Evolutionary conservation across 2,329 filamentous ascomycete genomes (phyloP), one percentile per base, ranked within the genome.

Genomic region (Ophiocordyceps camponoti-leonardi): DNA sequence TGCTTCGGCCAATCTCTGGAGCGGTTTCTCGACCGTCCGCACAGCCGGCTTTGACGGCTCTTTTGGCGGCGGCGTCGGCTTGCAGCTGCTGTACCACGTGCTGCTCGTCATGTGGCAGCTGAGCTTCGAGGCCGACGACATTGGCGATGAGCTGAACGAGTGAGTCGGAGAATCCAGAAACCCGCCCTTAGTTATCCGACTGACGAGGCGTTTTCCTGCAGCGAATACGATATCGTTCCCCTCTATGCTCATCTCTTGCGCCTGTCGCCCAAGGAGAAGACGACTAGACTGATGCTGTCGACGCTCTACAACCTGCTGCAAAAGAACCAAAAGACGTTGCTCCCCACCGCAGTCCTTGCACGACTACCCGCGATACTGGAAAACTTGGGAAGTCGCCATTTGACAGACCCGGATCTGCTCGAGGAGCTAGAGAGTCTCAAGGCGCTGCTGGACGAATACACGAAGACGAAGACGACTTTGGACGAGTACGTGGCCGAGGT

Each of bases 181-280:
- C 8, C 8, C 8, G 23, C 23, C 23, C 23, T 26, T 26, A 5
- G 23, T 14, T 6, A 19, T 12, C 2, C 13, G n/a, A 31, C 44
- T 28, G 46, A 12, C 23, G 2, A 18, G 8, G n/a, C 20, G 16
- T 22, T 33, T 6, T 33, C 3, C n/a, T n/a, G n/a, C 52, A 94
- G 88, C 54, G 88, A 95, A 64, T 86, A 94, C 65, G 88, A 96
- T 57, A 82, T 96, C 53, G 75, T 96, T 50, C 74, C 87, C 42
- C 76, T 96, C 41, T 95, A 94, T 62, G 87, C 85, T n/a, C 84
- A 93, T 52, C 79, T 98, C 35, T 72, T 98, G 46, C 83, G 87
- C 46, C 71, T 94, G 40, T 96, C 92, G 2, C 88, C 90, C 41
- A 98, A 98, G 64, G 92, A 96, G 62, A 98, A 98, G 72, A 96